Evolutionary conservation across 1,284 basidiomycete species (phyloP).

Genomic region (Ganoderma lucidum): DNA sequence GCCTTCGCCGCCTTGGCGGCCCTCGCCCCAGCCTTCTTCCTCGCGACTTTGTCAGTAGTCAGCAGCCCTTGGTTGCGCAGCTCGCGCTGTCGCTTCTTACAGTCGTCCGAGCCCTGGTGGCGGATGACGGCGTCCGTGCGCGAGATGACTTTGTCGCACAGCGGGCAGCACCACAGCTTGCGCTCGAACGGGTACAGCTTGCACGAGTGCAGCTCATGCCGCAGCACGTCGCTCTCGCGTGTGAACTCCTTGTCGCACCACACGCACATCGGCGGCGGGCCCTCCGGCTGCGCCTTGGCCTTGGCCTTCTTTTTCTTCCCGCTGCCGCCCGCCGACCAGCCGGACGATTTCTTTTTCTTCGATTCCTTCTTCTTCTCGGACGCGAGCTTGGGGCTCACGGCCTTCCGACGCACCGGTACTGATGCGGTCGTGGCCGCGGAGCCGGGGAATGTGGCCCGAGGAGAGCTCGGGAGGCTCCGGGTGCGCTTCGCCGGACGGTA

Average conservation of each 20-base stretch:
- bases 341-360: not conserved
- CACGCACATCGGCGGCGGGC: conserved; percentile 2
- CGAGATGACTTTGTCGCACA: conserved; percentile 13
- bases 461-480: not conserved
- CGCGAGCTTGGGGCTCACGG: conserved; percentile 6
- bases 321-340: not conserved
- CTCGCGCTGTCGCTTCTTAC: conserved; percentile 3
- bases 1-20: not conserved
- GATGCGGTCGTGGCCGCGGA: not conserved
- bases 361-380: conserved; percentile 1
- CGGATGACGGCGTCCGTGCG: conserved; percentile 22
- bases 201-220: conserved; percentile 20
- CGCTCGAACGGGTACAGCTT: conserved; percentile 1
- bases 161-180: conserved; percentile 4
- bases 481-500: conserved; percentile 15
- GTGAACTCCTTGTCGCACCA: conserved; percentile 16
- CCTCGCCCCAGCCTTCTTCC: conserved; percentile 1
- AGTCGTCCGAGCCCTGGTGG: conserved; percentile 15
- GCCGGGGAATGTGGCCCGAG: not conserved
- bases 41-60: not conserved
- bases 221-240: conserved; percentile 20
- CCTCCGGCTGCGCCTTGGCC: not conserved
- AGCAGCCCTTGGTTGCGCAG: not conserved
- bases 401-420: conserved; percentile 8
- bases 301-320: conserved; percentile 15